phyloP scores from a whole-genome alignment of 208 protist genomes.

The Endotrypanum monterogeii region DNA sequence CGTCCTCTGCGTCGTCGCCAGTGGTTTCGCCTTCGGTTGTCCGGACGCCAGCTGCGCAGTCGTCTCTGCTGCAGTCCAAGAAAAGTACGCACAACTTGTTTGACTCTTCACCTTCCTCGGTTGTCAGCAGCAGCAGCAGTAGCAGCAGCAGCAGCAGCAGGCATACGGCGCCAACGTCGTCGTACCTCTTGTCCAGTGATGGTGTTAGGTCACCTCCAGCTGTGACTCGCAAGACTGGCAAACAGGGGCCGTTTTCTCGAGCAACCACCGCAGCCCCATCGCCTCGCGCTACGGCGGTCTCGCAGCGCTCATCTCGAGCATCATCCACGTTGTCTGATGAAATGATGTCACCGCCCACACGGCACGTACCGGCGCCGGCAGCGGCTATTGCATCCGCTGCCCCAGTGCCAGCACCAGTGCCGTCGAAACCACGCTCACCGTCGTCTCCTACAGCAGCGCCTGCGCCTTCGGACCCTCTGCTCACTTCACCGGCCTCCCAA shows the following conservation, averaged over 20 bases:
- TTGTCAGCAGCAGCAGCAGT: background rate
- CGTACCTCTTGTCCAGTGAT: background rate
- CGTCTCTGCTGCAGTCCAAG: conserved; percentile 4
- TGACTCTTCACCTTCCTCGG: background rate
- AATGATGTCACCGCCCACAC: background rate
- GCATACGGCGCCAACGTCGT: background rate
- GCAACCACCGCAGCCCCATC: background rate
- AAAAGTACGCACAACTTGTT: background rate
- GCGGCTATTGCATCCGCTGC: background rate
- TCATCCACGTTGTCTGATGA: background rate
- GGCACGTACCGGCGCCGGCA: background rate
- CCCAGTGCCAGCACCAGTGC: background rate
- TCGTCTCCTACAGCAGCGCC: background rate
- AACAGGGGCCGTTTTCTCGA: background rate
- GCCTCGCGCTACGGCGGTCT: background rate
- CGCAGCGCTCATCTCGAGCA: background rate
- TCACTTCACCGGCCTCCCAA: background rate
- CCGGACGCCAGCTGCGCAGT: background rate
- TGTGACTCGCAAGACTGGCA: background rate
- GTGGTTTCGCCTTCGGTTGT: conserved; percentile 7
- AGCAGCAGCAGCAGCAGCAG: conserved; percentile 1
- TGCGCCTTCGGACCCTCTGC: background rate
- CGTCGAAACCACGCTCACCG: background rate
- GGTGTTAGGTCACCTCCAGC: background rate
- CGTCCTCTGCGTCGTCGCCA: conserved; percentile 14